phyloP scores from a whole-genome alignment of 2,329 filamentous ascomycete species.

The Clonostachys rhizophaga region DNA sequence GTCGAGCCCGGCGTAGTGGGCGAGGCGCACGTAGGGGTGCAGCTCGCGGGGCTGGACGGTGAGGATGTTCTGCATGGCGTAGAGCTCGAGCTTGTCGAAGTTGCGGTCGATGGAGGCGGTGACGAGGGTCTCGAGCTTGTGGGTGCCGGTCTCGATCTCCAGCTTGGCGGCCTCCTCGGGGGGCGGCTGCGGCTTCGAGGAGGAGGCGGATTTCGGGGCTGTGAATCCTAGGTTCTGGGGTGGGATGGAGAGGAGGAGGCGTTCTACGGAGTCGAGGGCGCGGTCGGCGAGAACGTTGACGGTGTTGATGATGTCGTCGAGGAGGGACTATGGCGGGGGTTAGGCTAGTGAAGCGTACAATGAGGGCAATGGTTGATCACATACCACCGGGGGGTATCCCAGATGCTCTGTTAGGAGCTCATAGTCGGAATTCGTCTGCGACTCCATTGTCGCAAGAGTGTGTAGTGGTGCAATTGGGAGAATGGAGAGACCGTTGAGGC shows the following conservation, averaged over 20 bases:
- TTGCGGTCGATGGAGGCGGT: conserved; percentile 79
- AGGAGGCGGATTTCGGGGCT: conserved; percentile 17
- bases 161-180: conserved; percentile 34
- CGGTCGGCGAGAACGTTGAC: conserved; percentile 91
- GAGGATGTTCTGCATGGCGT: conserved; percentile 81
- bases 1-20: conserved; percentile 74
- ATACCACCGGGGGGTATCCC: conserved; percentile 85
- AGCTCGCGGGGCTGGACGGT: conserved; percentile 65
- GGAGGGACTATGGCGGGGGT: conserved; percentile 60
- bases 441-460: conserved; percentile 15
- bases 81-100: conserved; percentile 86
- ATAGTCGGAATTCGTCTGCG: conserved; percentile 40
- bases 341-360: background rate
- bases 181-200: conserved; percentile 9
- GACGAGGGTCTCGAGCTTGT: conserved; percentile 78
- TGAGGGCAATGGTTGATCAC: conserved; percentile 21
- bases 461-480: background rate
- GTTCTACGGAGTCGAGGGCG: conserved; percentile 83
- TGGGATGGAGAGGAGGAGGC: conserved; percentile 69
- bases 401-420: conserved; percentile 91
- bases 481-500: conserved; percentile 1
- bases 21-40: conserved; percentile 68
- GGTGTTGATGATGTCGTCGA: conserved; percentile 97
- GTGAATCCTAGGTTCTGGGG: conserved; percentile 79
- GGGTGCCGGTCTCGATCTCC: conserved; percentile 85